Evolutionary conservation across 495 filamentous ascomycete genomes (phyloP), one percentile per base, ranked within the genome.

Genomic region (Neohortaea acidophila): DNA sequence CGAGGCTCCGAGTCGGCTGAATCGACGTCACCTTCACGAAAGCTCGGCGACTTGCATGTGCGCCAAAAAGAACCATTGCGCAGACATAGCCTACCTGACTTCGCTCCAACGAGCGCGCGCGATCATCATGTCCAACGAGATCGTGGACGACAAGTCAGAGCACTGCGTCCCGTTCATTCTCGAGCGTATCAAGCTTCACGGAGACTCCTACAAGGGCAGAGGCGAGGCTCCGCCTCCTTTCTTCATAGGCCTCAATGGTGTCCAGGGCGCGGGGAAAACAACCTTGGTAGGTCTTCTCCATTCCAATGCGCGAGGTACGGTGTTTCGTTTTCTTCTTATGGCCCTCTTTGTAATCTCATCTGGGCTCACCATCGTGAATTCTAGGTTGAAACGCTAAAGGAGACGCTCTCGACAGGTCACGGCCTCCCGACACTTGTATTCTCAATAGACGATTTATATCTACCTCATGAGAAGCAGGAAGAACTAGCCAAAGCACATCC

Each of bases 361-460:
- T 27, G 7, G 24, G 24, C 24, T 27, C 24, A 27, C 24, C 24
- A 27, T 27, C 9, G 19, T 8, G 2, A 3, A 24, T 15, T 20
- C 14, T 42, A 75, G 72, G 71, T 86, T 4, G 71, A 73, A 20
- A 67, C 68, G 7, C 69, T 94, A 15, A 62, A 73, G 33, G 50
- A 67, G 14, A 76, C 69, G n/a, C 71, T 94, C 24, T 63, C 67
- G n/a, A 65, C 71, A 18, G 74, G 73, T 1, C 69, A 83, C 56
- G 68, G 64, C 8, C 66, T 94, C 26, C 62, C 72, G 38, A 83
- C 81, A 3, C 63, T 80, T 23, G 81, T 86, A 6, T 66, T 84
- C 51, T 86, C 80, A 51, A 84, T 94, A 39, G 87, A 94, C 57
- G 86, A 96, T 58, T 73, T 94, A 39, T 94, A 94, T 57, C 71